Evolutionary conservation across 2,329 filamentous ascomycete genomes (phyloP), one percentile per base, ranked within the genome.

Genomic region (Epicoccum nigrum): DNA sequence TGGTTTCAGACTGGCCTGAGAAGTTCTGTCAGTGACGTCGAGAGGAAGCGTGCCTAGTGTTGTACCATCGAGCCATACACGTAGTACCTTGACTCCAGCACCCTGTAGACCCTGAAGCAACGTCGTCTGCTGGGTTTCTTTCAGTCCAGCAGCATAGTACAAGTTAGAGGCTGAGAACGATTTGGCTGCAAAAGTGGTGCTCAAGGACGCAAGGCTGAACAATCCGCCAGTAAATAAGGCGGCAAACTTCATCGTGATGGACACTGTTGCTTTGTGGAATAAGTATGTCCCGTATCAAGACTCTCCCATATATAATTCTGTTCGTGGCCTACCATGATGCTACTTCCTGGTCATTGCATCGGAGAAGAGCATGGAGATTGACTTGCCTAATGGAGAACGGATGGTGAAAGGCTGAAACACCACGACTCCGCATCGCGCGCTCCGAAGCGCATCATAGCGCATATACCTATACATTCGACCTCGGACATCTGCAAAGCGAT

Each of bases 31-130:
- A 44, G 34, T 40, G 20, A 34, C 23, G 25, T 4, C 2, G 3
- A 7, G 4, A 6, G 6, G 23, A 15, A 7, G 5, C 9, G 11
- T 7, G 30, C 1, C 8, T 2, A 7, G 3, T 1, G 5, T 2
- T 43, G 15, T 41, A 49, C 50, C 50, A 19, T 54, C 50, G 8
- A 54, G 40, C 50, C 50, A 54, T 5, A 54, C 50, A 4, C 50
- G 50, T 13, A 54, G 31, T 1, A 54, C 45, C 12, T 54, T 54
- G 15, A 54, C 50, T 8, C 45, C 50, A 21, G 50, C 50, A 20
- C 50, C 45, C 33, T 45, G 45, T 20, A 54, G 23, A 3, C 50
- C 50, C n/a, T 54, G 9, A 4, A 54, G 35, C 4, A 54, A 7
- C 4, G 33, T 35, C 1, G 28, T 45, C 34, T 48, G 45, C 17